Base-by-base conservation (phyloP, 148 eudicot genomes). In the Chenopodium album region DNA sequence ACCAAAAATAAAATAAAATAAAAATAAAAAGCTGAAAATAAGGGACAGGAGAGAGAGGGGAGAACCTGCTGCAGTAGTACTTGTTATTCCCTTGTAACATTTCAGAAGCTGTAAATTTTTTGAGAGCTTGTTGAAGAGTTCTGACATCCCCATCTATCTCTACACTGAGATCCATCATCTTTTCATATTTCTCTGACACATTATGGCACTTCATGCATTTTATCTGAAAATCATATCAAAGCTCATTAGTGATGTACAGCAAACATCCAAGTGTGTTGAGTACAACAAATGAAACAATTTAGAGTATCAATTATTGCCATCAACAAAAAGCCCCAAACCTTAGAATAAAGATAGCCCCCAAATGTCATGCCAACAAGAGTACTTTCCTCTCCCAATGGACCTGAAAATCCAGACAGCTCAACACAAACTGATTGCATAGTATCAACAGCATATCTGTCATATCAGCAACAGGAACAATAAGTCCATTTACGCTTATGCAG, bases 91-190 rank as follows among this genome's bases (percentile, higher is more conserved):
- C 87, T 65, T 81, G 79, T 84, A 85, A 74, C 34, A 67, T 78
- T 78, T 85, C 87, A 78, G 76, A 85, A 46, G 84, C 84, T 46
- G 87, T 85, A 81, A 85, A 85, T 44, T 84, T 76, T 81, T 32
- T 85, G 10, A 85, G 87, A 2, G 87, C 87, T 29, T 85, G 84
- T 78, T 85, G 84, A 67, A 85, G 82, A 46, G 87, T 81, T 74
- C 84, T 81, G 32, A 85, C 81, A 78, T 85, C 84, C 79, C 87
- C 87, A 47, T 78, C 87, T 73, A 85, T 85, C 82, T 85, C 87
- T 20, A 85, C 87, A 56, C 84, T 85, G 28, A 85, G 87, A 81
- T 85, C 87, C 87, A 78, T 82, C 87, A 85, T 85, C 76, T 79
- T 85, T 79, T 85, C 87, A 81, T 78, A 75, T 78, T 66, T 81